phyloP scores from a whole-genome alignment of 225 moss, liverwort and hornwort genomes.

The Pseudoscleropodium purum region DNA sequence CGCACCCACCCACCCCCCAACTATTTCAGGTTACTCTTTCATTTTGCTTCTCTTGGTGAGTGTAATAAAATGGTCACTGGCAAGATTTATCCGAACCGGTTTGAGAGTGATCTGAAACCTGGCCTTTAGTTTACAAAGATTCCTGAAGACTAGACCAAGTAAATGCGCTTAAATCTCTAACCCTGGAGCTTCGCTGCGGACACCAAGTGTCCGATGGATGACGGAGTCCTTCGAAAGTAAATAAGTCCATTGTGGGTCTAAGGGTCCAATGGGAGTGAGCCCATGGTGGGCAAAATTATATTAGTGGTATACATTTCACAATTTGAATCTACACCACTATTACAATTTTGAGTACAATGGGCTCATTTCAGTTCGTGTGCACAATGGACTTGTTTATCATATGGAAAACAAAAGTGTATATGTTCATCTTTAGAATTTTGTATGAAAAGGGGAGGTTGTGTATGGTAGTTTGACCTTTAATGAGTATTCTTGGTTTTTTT shows the following conservation, averaged over 20 bases:
- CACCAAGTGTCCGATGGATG: background rate
- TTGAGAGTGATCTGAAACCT: background rate
- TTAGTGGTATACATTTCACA: background rate
- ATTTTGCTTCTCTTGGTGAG: background rate
- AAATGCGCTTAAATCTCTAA: background rate
- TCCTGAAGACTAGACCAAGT: background rate
- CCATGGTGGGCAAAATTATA: background rate
- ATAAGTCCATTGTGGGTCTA: background rate
- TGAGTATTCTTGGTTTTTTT: background rate
- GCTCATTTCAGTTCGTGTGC: no score
- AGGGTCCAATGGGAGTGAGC: no score
- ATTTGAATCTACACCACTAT: background rate
- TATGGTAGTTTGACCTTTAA: background rate
- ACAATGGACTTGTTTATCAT: background rate
- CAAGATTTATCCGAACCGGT: background rate
- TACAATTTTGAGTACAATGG: background rate
- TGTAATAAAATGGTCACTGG: background rate
- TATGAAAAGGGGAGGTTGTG: fast-evolving
- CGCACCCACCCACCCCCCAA: no score
- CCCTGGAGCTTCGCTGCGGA: background rate
- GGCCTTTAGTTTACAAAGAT: background rate
- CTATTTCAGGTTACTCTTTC: background rate
- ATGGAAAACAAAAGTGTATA: background rate
- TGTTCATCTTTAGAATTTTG: background rate
- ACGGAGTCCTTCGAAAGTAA: background rate